These are phyloP conservation scores for Ascosphaera apis DNA, from an alignment of 2,329 filamentous ascomycete genomes.

Conservation along the genomic window DNA sequence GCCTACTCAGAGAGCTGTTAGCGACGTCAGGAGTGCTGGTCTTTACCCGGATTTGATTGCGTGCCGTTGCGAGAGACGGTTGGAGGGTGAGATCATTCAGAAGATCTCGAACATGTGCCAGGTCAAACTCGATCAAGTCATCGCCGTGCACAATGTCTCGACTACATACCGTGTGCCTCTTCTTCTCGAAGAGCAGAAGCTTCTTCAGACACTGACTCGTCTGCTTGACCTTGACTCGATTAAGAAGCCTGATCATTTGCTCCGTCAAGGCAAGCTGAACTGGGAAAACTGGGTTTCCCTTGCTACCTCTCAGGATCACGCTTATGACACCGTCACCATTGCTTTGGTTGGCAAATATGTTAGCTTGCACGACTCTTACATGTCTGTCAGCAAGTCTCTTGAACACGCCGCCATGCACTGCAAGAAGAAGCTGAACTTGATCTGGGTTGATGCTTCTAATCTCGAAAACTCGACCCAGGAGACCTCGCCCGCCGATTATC, in stretches of 20 bases:
- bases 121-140: slow-evolving; percentile 61
- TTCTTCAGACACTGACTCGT: slow-evolving; percentile 42
- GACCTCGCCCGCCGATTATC: slow-evolving; percentile 46
- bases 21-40: slow-evolving; percentile 60
- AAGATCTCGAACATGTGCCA: slow-evolving; percentile 86
- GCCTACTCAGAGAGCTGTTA: slow-evolving; percentile 80
- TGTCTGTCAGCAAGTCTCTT: slow-evolving; percentile 62
- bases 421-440: slow-evolving; percentile 51
- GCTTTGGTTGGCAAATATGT: slow-evolving; percentile 86
- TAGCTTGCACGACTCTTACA: slow-evolving; percentile 62
- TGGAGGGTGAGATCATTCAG: slow-evolving; percentile 49
- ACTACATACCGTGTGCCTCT: slow-evolving; percentile 89
- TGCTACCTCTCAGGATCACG: slow-evolving; percentile 41
- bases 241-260: slow-evolving; percentile 27
- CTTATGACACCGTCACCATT: slow-evolving; percentile 51
- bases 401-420: slow-evolving; percentile 86
- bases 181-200: slow-evolving; percentile 62
- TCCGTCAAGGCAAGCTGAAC: slow-evolving; percentile 40
- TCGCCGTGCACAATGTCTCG: slow-evolving; percentile 68
- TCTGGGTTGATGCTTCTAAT: slow-evolving; percentile 67
- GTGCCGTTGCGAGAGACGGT: slow-evolving; percentile 61
- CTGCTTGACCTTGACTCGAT: slow-evolving; percentile 42
- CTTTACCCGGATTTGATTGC: slow-evolving; percentile 62
- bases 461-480: slow-evolving; percentile 45
- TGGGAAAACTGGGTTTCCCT: slow-evolving; percentile 61